Conservation (phyloP, 2,329 filamentous ascomycete genomes). For the Aspergillus sclerotialis region DNA sequence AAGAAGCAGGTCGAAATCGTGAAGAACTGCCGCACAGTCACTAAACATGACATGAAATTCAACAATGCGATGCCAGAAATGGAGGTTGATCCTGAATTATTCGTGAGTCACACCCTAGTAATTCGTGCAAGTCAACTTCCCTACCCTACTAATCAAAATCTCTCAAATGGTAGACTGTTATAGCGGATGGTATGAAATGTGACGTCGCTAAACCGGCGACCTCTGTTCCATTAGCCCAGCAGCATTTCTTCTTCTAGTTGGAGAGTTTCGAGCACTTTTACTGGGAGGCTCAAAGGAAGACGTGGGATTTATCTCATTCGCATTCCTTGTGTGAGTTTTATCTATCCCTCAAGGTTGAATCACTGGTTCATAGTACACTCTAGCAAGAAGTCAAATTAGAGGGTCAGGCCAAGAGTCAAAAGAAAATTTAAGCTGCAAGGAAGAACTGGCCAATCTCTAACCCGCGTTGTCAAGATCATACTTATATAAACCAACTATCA, state of each 20-base stretch:
- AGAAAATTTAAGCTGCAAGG: no score
- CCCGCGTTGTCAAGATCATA: no score
- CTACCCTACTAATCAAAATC: background rate
- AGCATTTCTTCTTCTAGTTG: constrained; percentile 62
- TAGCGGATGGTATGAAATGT: constrained; percentile 68
- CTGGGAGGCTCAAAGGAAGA: no score
- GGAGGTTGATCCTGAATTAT: constrained; percentile 80
- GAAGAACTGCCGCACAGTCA: constrained; percentile 60
- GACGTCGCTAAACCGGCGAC: constrained; percentile 63
- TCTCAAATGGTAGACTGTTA: constrained; percentile 59
- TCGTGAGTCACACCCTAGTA: constrained; percentile 49
- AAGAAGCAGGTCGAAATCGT: constrained; percentile 71
- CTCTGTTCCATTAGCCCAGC: constrained; percentile 64
- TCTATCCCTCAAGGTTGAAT: no score
- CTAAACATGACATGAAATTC: constrained; percentile 79
- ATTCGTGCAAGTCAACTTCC: background rate
- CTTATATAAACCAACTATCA: no score
- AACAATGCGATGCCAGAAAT: constrained; percentile 74
- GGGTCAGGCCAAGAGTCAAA: no score
- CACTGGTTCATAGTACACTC: no score
- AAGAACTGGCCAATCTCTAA: no score
- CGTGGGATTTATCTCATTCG: no score
- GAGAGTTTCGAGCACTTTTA: no score
- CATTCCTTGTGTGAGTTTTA: no score
- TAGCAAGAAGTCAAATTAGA: no score